phyloP scores from a whole-genome alignment of 495 filamentous ascomycete genomes.

The Hypomontagnella monticulosa region DNA sequence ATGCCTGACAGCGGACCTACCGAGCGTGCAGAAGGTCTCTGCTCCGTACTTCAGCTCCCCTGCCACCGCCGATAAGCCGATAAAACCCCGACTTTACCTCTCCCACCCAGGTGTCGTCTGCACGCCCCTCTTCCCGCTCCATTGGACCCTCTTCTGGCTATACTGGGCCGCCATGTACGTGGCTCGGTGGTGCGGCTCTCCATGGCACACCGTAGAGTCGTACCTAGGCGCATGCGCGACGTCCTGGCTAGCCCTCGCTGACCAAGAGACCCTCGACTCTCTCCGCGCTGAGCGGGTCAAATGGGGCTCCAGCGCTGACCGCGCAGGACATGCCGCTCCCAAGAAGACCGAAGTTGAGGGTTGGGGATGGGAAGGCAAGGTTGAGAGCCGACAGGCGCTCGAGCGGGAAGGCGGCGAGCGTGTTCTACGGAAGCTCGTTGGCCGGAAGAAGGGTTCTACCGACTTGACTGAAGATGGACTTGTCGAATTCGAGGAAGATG shows the following conservation, averaged over 20 bases:
- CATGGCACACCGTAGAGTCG: constrained; percentile 80
- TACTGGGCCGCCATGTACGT: constrained; percentile 69
- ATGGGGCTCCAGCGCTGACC: constrained; percentile 80
- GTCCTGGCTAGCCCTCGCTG: constrained; percentile 79
- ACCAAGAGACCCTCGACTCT: constrained; percentile 71
- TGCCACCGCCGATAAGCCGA: constrained; percentile 39
- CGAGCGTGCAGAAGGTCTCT: constrained; percentile 67
- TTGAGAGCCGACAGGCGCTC: constrained; percentile 61
- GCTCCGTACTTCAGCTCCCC: constrained; percentile 47
- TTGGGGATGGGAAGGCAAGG: constrained; percentile 81
- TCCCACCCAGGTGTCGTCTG: constrained; percentile 88
- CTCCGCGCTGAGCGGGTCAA: constrained; percentile 68
- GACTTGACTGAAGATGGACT: constrained; percentile 71
- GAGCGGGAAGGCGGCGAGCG: constrained; percentile 51
- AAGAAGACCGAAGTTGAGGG: constrained; percentile 82
- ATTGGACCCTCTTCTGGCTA: constrained; percentile 69
- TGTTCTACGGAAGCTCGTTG: constrained; percentile 49
- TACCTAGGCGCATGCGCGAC: constrained; percentile 82
- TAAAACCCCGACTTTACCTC: constrained; percentile 65
- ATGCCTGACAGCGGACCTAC: constrained; percentile 75
- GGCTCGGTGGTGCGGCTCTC: constrained; percentile 81
- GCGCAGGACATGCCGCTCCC: constrained; percentile 65
- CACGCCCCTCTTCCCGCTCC: constrained; percentile 79
- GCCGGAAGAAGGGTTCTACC: constrained; percentile 64
- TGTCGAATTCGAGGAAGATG: constrained; percentile 77